Evolutionary conservation across 169 alveolate genomes (phyloP), one percentile per base, ranked within the genome.

Genomic region (Toxoplasma gondii): DNA sequence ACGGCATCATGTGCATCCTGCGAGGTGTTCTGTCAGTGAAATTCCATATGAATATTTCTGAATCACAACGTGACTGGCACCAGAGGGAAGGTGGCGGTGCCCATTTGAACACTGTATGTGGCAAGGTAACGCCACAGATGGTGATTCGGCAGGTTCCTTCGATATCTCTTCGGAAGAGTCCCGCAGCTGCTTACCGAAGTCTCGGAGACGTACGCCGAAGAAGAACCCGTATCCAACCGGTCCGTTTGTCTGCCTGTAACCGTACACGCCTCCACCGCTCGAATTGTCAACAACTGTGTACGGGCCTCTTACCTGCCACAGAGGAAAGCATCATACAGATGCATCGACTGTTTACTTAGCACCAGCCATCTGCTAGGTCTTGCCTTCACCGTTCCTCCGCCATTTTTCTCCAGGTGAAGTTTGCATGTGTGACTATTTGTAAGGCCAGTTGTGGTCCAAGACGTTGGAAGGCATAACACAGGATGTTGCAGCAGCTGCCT

Each of bases 131-230:
- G 58, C 27, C 12, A 17, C 58, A 49, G 22, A 49, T 49, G 12
- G 58, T 49, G 58, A 12, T 17, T 49, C 22, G 22, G 58, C 22
- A 49, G 58, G 58, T 12, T 0, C 58, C 27, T 49, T 12, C 58
- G 58, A 49, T 49, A 49, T 9, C 58, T 49, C 12, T 49, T 49
- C 27, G 1, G 58, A 49, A 7, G n/a, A 64, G 78, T 64, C n/a
- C 34, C 58, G 31, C 12, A 12, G n/a, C 9, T 29, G 24, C 93
- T 9, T 64, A 88, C 93, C 93, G 36, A 10, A 88, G 78, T 88
- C 93, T 4, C 93, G 93, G 41, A 88, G 84, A 10, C 93, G 93
- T 19, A 88, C 78, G 19, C 93, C 93, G 49, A 88, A 22, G 45
- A 88, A 88, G 41, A 88, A 88, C 0, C 93, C 93, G 45, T 45